A percentile compares a stretch with the other conserved stretches of the same genome.
Conservation (phyloP, 192 early-diverging fungal species). For the Pilobolus umbonatus region DNA sequence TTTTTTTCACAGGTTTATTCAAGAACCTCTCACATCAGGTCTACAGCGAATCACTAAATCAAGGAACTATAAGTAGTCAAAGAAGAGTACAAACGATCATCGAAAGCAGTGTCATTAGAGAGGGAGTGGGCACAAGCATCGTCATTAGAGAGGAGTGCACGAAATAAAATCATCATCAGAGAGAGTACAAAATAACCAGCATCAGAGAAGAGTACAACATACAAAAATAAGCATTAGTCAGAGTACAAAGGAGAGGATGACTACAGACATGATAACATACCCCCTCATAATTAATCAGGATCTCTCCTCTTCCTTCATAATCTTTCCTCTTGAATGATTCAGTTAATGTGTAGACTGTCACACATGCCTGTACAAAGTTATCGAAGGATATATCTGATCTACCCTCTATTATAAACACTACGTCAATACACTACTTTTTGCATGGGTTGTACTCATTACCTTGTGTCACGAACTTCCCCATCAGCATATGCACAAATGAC, state of each 20-base stretch:
- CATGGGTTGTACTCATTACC: slow-evolving; percentile 11
- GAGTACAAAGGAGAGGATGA: background rate
- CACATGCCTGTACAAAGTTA: slow-evolving; percentile 61
- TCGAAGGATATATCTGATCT: slow-evolving; percentile 48
- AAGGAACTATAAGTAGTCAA: background rate
- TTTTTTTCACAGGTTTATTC: background rate
- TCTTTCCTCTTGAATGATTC: slow-evolving; percentile 52
- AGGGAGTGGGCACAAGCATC: no score
- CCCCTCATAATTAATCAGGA: slow-evolving; percentile 50
- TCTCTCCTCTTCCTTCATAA: slow-evolving; percentile 50
- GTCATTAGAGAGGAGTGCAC: no score
- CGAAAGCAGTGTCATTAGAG: no score
- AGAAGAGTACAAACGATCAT: no score
- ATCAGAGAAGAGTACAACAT: no score
- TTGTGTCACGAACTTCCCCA: slow-evolving; percentile 43
- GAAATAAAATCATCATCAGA: no score
- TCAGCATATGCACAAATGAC: slow-evolving; percentile 21
- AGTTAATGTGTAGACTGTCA: slow-evolving; percentile 55
- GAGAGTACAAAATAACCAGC: no score
- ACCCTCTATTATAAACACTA: slow-evolving; percentile 32
- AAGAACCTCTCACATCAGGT: slow-evolving; percentile 6
- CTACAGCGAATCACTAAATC: slow-evolving; percentile 1
- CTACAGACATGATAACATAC: background rate
- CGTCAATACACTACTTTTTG: background rate
- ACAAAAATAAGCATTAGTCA: background rate